Evolutionary conservation across 2,329 filamentous ascomycete genomes (phyloP), one percentile per base, ranked within the genome.

Genomic region (Colletotrichum viniferum): DNA sequence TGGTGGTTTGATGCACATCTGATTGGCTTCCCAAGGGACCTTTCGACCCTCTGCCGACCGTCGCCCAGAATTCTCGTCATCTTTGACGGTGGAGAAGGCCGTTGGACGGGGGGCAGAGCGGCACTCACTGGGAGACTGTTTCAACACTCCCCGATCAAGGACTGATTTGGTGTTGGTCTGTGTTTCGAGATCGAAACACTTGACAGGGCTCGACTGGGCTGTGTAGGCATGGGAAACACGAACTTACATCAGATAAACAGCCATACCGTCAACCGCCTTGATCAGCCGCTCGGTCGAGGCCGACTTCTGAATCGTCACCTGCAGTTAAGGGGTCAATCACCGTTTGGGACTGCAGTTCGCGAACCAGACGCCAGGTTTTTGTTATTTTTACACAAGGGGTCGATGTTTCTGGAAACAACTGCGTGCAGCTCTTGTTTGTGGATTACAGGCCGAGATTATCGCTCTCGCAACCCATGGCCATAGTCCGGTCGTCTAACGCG

Each of bases 401-500:
- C 61, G 62, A 30, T 43, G 36, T 71, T 74, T 74, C 69, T 38
- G 26, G 69, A 75, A 76, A 56, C 61, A 30, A 70, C 58, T 34
- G 26, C 48, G 61, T 74, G 64, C 64, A 66, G 36, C 48, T 65
- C 66, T 70, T 56, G 76, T 77, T 77, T 80, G 78, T 77, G 78
- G 79, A 70, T 78, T 81, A 80, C 79, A 81, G 79, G 77, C 82
- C 81, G 83, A 84, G 79, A 84, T 84, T 84, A 81, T 79, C 78
- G 78, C 79, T 77, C 52, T 79, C 77, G 71, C 75, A 70, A 77
- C 72, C 81, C 81, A 79, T 82, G 79, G 74, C 75, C 79, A 80
- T 82, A 82, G 78, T 77, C 43, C 77, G 78, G 78, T 78, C 78
- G 79, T 77, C 80, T 82, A 81, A 82, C 79, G 81, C 78, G 77